Evolutionary conservation across 1,284 basidiomycete genomes (phyloP), one percentile per base, ranked within the genome.

Genomic region (Puccinia coronata): DNA sequence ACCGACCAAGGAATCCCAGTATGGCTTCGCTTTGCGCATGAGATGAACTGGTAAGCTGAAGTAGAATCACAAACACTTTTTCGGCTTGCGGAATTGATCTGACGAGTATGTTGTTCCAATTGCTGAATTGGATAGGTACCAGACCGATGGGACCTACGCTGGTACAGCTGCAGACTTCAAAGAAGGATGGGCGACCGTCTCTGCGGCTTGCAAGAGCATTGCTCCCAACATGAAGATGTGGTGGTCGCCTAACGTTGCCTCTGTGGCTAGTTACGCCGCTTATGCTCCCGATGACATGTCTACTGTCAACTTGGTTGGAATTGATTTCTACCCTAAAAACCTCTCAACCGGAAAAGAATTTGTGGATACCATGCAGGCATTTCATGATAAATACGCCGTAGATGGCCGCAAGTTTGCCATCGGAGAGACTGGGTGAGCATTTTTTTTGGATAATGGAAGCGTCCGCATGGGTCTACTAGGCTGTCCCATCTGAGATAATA

Each of bases 1-100:
- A 86, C 86, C 67, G 86, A 87, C 79, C 81, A 84, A 14, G 86
- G 86, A 28, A 83, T 87, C 51, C 85, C 86, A 63, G 86, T 87
- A 63, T 85, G 86, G 80, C 82, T 87, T 23, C 84, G 86, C 20
- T 86, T 87, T 61, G 86, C 83, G 1, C 86, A 86, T 82, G 86
- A 86, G 65, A 83, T 84, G 80, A 84, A 84, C 34, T 81, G 67
- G 79, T 81, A 25, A 81, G 79, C 74, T 82, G 80, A 82, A 82
- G 82, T 76, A 73, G 82, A 11, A 31, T 61, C 20, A 16, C 34
- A 39, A 2, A 0, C 34, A 14, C 9, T 57, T 2, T 18, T 31
- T 63, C 2, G 36, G 36, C 49, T 12, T 28, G 80, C 82, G 25
- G 82, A 82, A 5, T 82, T 82, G n/a, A n/a, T n/a, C n/a, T n/a